Evolutionary conservation across 2,329 filamentous ascomycete genomes (phyloP), one percentile per base, ranked within the genome.

Genomic region (Xylariaceae sp.): DNA sequence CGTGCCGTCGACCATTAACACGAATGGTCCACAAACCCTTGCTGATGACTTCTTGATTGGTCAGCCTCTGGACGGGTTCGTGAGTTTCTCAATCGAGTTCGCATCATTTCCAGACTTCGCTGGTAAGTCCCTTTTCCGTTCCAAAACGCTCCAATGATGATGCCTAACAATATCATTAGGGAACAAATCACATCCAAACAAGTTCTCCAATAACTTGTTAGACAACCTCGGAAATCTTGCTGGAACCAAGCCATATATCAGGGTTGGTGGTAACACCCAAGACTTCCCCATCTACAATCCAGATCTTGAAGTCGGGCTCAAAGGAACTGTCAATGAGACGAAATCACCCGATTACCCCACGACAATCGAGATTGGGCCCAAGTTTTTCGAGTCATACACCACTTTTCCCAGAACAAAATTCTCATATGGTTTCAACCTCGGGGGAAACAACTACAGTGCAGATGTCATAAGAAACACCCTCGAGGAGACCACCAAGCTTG

Each of bases 191-290:
- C 60, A 63, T 9, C 83, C 83, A 1, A 86, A 86, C 60, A 71
- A 63, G 0, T 87, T 83, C 65, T 84, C 82, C 0, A 74, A 84
- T 53, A 83, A 81, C 45, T 72, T 86, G 6, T 67, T 87, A 22
- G 73, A 77, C 31, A 86, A 84, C 51, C 60, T 87, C 17, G 78
- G 71, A 1, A 63, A 73, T n/a, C 61, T 84, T 3, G 73, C 72
- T 13, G 82, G 82, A 9, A 74, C 72, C 6, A 83, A 82, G 55
- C 83, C 83, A 2, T 75, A 81, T 58, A 79, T 87, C 50, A 73
- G 83, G 14, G 81, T 87, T 1, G 83, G 84, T 3, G 84, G 83
- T n/a, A 87, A 86, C 60, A 86, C 83, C 0, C 83, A 87, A 66
- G 83, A 87, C 68, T 84, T 80, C 57, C 81, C 81, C 5, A 71